These are phyloP conservation scores for maize (Zea mays) DNA, from an alignment of 176 grass and related monocot species.

Conservation along the genomic window Zm-B73-REFERENCE-NAM-5.0 NC_050098.1:196113501-196114000, in stretches of 20 bases:
- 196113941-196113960: conserved; percentile 21
- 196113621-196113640: conserved; percentile 26
- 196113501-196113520: background rate
- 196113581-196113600: conserved; percentile 33
- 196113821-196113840: conserved; percentile 11
- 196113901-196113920: conserved; percentile 34
- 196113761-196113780: background rate
- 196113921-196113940: conserved; percentile 43
- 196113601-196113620: conserved; percentile 14
- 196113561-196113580: conserved; percentile 16
- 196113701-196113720: background rate
- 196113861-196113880: conserved; percentile 5
- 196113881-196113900: background rate
- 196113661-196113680: background rate
- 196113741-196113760: background rate
- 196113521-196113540: background rate
- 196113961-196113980: conserved; percentile 53
- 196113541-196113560: background rate
- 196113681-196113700: background rate
- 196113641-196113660: background rate
- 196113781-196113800: background rate
- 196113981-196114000: conserved; percentile 16
- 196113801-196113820: background rate
- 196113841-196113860: background rate
- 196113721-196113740: background rate